Base-by-base conservation (phyloP, 169 alveolate genomes). In the Haemoproteus tartakovskyi region DNA sequence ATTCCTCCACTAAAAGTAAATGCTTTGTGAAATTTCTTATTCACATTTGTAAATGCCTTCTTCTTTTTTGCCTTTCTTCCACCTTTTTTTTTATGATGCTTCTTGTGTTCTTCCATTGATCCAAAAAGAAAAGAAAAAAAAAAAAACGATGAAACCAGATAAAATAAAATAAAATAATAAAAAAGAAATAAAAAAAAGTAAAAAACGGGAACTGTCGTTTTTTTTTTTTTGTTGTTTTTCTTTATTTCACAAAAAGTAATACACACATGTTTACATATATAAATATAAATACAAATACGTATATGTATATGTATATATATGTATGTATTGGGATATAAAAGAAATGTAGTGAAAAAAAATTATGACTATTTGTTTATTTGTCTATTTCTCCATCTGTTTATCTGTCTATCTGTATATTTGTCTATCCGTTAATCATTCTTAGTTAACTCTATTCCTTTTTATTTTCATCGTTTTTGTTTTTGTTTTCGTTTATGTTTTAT, bases 1-100 rank as follows among this genome's bases (percentile, higher is more conserved):
- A 93, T 87, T 12, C 97, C 98, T n/a, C 98, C 98, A 19, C 95
- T 88, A 83, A 94, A 94, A 59, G 96, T 92, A 70, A 92, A 92
- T n/a, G 98, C 98, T 86, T 93, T 92, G 52, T 95, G 96, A 62
- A n/a, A 67, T 45, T 47, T 94, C 88, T 88, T 94, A 94, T 45
- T 80, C 85, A 16, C 80, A 36, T 36, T 60, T 19, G 47, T 61
- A 50, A 41, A 56, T 6, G 43, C 60, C 45, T 79, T 84, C 50
- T 79, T 81, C 46, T 79, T 87, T 43, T 51, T 64, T 14, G 81
- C 83, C 52, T 70, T 82, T 67, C 62, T 78, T 37, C 79, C 79
- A 3, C 54, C 60, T 38, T 67, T 80, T 36, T 57, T 63, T 43
- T 83, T 84, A 59, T 79, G 87, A 38, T 85, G 89, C 33, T 51